Base-by-base conservation (phyloP, 176 grass and related monocot genomes). In the Pontederia paniculata region DNA sequence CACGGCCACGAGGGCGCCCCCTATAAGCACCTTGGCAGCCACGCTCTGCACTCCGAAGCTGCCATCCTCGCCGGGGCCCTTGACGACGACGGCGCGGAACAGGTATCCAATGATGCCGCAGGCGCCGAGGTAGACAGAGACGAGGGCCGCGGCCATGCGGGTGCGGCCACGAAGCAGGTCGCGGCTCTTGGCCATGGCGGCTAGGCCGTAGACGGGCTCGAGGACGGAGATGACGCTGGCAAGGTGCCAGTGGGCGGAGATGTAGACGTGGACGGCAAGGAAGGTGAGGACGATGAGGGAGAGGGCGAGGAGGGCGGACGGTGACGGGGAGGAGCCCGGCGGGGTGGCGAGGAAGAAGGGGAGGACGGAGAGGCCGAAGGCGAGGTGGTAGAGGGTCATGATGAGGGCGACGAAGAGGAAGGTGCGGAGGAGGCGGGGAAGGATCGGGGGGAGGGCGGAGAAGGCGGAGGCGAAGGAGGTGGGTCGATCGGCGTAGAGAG, bases 241-340 rank as follows among this genome's bases (percentile, higher is more conserved):
- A 59, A 98, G 93, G 74, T 98, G 93, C 93, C 93, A 98, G 3
- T 91, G 59, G 25, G 86, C 80, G 31, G 93, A 98, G 64, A 98
- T 91, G 77, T 91, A 88, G 62, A 98, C 83, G 64, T 98, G 86
- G 72, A 76, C 74, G 22, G 74, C 86, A 56, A 98, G 74, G 81
- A 91, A 98, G 21, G 68, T 17, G 47, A 67, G 17, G 46, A 88
- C 58, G 65, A 84, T 16, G 58, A 84, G 58, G 66, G 73, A 0
- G 62, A 75, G 74, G 55, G 60, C 15, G 66, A 68, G 17, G 0
- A 70, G 31, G 8, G 50, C 66, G 5, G 69, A 72, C 9, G 62
- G n/a, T 31, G 74, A 59, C 0, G 66, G 12, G 10, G 77, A 2
- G 0, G 55, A 23, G 49, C 16, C 16, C 17, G 69, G 57, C 45